Conservation (phyloP, 805 yeast genomes). For the Candida silvatica region DNA sequence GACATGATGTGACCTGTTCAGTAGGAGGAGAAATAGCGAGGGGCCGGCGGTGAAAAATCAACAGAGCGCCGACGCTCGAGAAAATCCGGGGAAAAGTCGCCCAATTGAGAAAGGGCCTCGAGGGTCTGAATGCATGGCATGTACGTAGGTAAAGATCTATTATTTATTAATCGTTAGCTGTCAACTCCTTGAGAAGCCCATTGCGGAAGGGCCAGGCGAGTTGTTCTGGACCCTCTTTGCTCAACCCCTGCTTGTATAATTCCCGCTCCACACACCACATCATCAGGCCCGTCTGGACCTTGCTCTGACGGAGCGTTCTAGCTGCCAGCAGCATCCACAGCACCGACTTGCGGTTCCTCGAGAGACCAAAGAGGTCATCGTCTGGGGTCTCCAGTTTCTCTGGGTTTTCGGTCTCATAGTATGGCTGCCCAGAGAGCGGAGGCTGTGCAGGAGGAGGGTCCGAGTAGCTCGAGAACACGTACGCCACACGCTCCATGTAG, state of each 20-base stretch:
- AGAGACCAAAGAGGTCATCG: constrained; percentile 39
- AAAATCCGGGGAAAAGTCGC: neutral
- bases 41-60: neutral
- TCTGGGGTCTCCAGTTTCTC: constrained; percentile 25
- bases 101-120: too few species aligned
- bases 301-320: constrained; percentile 48
- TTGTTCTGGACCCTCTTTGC: constrained; percentile 1
- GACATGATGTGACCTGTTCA: constrained; percentile 15
- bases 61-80: neutral
- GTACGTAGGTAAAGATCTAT: too few species aligned
- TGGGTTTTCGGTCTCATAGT: constrained; percentile 29
- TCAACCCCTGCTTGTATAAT: constrained; percentile 2
- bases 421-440: too few species aligned
- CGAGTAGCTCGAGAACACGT: constrained; percentile 20
- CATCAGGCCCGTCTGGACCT: constrained; percentile 17
- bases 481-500: constrained; percentile 29
- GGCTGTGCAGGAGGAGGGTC: constrained; percentile 7
- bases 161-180: too few species aligned
- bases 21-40: neutral
- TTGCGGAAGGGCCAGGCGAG: constrained; percentile 21
- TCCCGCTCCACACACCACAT: constrained; percentile 17
- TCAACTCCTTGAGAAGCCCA: too few species aligned
- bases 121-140: too few species aligned
- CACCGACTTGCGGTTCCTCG: constrained; percentile 64
- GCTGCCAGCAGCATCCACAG: constrained; percentile 73